Evolutionary conservation across 108 stramenopile genomes (phyloP).

Genomic region (Cyclotella cryptica): DNA sequence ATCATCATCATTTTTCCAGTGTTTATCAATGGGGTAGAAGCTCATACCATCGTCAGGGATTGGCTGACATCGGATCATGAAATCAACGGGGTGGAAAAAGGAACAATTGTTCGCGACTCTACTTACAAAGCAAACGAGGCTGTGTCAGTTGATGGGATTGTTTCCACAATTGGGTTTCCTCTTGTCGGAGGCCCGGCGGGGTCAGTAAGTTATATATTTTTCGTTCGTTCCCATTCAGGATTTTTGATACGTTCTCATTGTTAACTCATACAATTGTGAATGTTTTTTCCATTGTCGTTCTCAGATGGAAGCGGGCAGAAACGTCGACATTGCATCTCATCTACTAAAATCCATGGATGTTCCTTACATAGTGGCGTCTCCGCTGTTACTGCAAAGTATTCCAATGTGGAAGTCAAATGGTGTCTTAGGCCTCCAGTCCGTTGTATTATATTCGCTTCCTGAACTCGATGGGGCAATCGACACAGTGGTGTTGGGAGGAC

Average conservation of each 20-base stretch:
- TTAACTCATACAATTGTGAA: neutral
- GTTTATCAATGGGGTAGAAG: conserved; percentile 93
- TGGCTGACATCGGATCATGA: conserved; percentile 76
- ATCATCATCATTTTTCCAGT: conserved; percentile 13
- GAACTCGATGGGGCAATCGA: conserved; percentile 92
- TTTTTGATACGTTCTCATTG: neutral
- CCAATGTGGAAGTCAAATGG: conserved; percentile 80
- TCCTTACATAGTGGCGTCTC: conserved; percentile 81
- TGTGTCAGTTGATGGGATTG: conserved; percentile 75
- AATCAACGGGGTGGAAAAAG: conserved; percentile 45
- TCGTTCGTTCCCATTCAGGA: neutral
- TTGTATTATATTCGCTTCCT: conserved; percentile 80
- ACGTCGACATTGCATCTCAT: conserved; percentile 75
- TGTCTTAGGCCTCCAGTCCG: conserved; percentile 82
- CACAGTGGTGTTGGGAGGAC: conserved; percentile 85
- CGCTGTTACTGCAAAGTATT: conserved; percentile 80
- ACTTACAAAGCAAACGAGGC: conserved; percentile 59
- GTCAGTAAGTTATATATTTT: conserved; percentile 1
- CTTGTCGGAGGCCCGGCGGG: conserved; percentile 91
- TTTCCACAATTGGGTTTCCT: conserved; percentile 89
- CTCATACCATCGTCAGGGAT: conserved; percentile 90
- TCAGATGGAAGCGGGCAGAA: conserved; percentile 82
- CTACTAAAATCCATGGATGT: conserved; percentile 76
- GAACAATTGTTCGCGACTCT: conserved; percentile 45
- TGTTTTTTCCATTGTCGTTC: neutral